Evolutionary conservation across 2,329 filamentous ascomycete genomes (phyloP).

Genomic region (Penicillium sp.): DNA sequence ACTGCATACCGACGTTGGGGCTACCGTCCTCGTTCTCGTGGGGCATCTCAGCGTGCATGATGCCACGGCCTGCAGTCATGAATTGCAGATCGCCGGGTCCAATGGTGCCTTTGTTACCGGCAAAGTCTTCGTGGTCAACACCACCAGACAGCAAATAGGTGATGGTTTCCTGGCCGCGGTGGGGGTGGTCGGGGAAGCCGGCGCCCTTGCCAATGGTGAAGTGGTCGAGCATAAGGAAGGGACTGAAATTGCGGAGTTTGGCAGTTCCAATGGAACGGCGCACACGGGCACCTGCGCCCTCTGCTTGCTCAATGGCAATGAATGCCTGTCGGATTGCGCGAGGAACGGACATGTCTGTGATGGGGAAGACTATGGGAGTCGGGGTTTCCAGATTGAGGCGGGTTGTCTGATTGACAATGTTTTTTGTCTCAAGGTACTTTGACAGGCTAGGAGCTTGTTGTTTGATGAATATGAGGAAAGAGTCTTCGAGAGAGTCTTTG

Average conservation of each 20-base stretch:
- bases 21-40: slow-evolving; percentile 71
- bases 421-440: slow-evolving; percentile 15
- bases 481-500: slow-evolving; percentile 19
- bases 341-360: slow-evolving; percentile 62
- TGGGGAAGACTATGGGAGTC: slow-evolving; percentile 27
- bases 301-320: slow-evolving; percentile 78
- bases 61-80: slow-evolving; percentile 91
- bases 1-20: slow-evolving; percentile 81
- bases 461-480: slow-evolving; percentile 20
- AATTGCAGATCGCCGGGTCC: slow-evolving; percentile 89
- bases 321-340: slow-evolving; percentile 81
- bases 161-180: slow-evolving; percentile 83
- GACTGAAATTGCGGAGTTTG: slow-evolving; percentile 79
- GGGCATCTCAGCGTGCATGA: slow-evolving; percentile 96
- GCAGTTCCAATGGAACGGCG: slow-evolving; percentile 84
- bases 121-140: slow-evolving; percentile 90
- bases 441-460: slow-evolving; percentile 20
- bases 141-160: slow-evolving; percentile 85
- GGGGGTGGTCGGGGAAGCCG: slow-evolving; percentile 85
- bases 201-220: slow-evolving; percentile 77
- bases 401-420: slow-evolving; percentile 7
- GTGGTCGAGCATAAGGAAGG: slow-evolving; percentile 96
- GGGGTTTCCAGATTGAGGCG: slow-evolving; percentile 4
- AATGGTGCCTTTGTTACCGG: slow-evolving; percentile 80
- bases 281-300: slow-evolving; percentile 84